Conservation (phyloP, 2,329 filamentous ascomycete genomes). For the Claviceps sp. region DNA sequence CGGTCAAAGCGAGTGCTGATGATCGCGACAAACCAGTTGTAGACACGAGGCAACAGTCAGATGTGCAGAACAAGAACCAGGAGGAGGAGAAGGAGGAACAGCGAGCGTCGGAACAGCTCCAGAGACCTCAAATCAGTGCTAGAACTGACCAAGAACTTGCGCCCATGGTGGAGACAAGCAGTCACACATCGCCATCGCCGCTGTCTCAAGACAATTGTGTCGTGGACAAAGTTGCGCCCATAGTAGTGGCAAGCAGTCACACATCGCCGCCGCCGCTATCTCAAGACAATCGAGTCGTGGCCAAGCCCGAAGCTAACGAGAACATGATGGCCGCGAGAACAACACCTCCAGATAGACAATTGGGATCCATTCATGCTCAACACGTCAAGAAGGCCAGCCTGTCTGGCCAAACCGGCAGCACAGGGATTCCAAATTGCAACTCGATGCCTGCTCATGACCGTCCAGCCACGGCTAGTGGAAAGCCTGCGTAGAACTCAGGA, state of each 20-base stretch:
- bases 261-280: constrained; percentile 4
- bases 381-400: background rate
- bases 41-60: background rate
- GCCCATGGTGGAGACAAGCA: background rate
- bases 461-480: constrained; percentile 3
- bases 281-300: background rate
- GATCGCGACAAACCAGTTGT: background rate
- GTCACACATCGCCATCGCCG: constrained; percentile 3
- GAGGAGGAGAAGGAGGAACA: background rate
- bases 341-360: background rate
- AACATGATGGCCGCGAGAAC: background rate
- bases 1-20: background rate
- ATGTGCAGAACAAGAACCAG: background rate
- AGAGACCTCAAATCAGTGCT: background rate
- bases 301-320: background rate
- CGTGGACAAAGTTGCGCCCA: background rate
- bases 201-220: constrained; percentile 1
- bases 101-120: background rate
- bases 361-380: background rate
- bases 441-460: background rate
- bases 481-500: constrained; percentile 10
- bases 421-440: background rate
- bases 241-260: background rate
- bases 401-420: background rate
- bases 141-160: constrained; percentile 1